A percentile compares a stretch with the other conserved stretches of the same genome.
These are phyloP conservation scores for Meyerozyma smithsonii DNA, from an alignment of 1,139 yeast genomes.

Conservation along the genomic window DNA sequence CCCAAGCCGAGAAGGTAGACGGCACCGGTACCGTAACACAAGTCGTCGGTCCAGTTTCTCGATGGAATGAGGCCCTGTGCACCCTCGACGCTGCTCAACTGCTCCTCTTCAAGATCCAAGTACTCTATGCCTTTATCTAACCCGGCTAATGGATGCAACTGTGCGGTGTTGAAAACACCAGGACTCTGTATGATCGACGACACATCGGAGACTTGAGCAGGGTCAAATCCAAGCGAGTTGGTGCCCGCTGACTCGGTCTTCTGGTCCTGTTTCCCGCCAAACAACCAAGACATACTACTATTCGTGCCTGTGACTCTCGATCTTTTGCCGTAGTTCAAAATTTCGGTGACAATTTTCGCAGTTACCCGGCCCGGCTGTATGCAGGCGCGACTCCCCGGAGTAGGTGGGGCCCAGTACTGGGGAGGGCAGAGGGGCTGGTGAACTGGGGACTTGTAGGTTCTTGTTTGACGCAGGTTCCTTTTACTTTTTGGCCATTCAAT, in stretches of 20 bases:
- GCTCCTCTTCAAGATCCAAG: slow-evolving; percentile 79
- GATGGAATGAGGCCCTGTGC: slow-evolving; percentile 89
- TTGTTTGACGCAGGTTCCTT: too few relatives aligned
- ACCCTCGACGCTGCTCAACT: slow-evolving; percentile 71
- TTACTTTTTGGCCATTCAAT: too few relatives aligned
- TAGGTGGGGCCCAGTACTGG: too few relatives aligned
- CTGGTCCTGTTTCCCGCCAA: slow-evolving; percentile 41
- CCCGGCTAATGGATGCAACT: slow-evolving; percentile 92
- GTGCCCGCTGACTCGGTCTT: slow-evolving; percentile 23
- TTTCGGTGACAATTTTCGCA: slow-evolving; percentile 3
- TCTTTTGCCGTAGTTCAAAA: background rate
- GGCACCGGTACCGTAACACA: slow-evolving; percentile 97
- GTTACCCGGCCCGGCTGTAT: slow-evolving; percentile 1
- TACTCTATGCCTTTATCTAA: slow-evolving; percentile 85
- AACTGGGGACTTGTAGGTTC: too few relatives aligned
- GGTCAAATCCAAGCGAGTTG: slow-evolving; percentile 58
- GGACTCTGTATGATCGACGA: slow-evolving; percentile 57
- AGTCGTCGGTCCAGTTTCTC: slow-evolving; percentile 95
- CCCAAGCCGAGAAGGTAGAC: slow-evolving; percentile 75
- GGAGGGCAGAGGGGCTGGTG: too few relatives aligned
- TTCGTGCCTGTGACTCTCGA: background rate
- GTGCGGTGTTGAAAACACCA: slow-evolving; percentile 63
- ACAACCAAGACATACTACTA: slow-evolving; percentile 62
- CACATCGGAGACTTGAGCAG: slow-evolving; percentile 60
- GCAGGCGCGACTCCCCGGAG: background rate